Evolutionary conservation across 345 rosid species (phyloP), one percentile per base, ranked within the genome.

Genomic region (Eucalyptus albens): DNA sequence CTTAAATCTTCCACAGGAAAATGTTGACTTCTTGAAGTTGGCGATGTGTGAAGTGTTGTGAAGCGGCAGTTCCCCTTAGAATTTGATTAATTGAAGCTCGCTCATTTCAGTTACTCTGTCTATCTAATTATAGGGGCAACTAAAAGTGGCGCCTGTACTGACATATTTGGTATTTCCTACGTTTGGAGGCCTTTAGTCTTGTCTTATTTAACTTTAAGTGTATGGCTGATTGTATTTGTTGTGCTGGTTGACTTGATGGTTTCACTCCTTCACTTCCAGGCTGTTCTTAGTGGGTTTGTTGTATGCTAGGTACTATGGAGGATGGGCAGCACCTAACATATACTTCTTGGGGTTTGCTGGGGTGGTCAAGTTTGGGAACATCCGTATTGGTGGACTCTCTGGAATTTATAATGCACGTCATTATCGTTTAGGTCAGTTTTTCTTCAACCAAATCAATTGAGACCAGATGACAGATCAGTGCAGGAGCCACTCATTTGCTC

Each of bases 341-440:
- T 98, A 92, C 91, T 98, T 98, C 92, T 33, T 97, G 87, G 98
- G 99, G 12, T 94, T 90, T 92, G 97, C 96, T 40, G 98, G 99
- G 62, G 96, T 97, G 90, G 92, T 98, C 12, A 98, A 94, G 95
- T 96, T 97, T 87, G 98, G 99, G 55, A 94, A 95, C 89, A 22
- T 97, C 69, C 96, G 98, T 22, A 98, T 97, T 24, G 98, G 98
- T 59, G 99, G 99, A 50, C 95, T 98, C 91, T 97, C 98, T 3
- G 99, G 98, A 90, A 98, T 97, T 85, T 98, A 95, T 92, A 97
- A 94, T 89, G 92, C 91, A 6, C 92, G 92, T 8, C 92, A 94
- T 89, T 98, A 95, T 90, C 93, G 82, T 81, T 87, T 89, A 93
- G 99, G 98, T 98, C 86, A 88, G 93, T 56, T 11, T 77, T 77